A percentile compares a stretch with the other conserved stretches of the same genome.
Evolutionary conservation across 176 grass and related monocot species (phyloP).

Genomic region (Musa itinerans): DNA sequence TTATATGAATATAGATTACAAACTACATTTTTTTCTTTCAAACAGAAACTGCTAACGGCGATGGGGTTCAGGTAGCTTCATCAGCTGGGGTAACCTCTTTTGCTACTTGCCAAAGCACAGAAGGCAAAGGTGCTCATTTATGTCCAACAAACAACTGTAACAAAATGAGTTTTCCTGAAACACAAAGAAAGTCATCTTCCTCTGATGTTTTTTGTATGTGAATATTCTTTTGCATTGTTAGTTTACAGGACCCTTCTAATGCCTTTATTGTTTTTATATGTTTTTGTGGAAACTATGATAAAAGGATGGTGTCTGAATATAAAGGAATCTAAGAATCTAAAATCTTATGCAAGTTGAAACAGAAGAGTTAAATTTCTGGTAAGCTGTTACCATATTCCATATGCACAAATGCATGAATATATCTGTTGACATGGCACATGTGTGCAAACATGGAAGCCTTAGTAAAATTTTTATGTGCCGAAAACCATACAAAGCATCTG

Average conservation of each 20-base stretch:
- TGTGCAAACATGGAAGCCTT: too few species aligned
- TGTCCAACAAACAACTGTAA: constrained; percentile 6
- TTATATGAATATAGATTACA: background rate
- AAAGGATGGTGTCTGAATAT: too few species aligned
- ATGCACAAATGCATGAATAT: too few species aligned
- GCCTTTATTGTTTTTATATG: background rate
- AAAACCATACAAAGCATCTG: too few species aligned
- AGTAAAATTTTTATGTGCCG: too few species aligned
- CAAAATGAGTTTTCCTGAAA: background rate
- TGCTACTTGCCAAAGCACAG: constrained; percentile 7
- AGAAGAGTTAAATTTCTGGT: too few species aligned
- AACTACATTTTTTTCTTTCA: background rate
- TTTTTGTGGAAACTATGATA: background rate
- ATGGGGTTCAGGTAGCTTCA: constrained; percentile 2
- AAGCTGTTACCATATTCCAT: too few species aligned
- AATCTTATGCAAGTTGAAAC: too few species aligned
- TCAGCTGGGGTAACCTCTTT: constrained; percentile 15
- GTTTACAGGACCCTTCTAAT: background rate
- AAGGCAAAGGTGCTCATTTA: constrained; percentile 13
- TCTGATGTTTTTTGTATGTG: background rate
- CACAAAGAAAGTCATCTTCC: background rate
- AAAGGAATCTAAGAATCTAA: too few species aligned
- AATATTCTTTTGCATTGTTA: background rate
- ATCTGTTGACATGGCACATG: too few species aligned
- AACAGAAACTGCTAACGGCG: background rate